phyloP scores from a whole-genome alignment of 768 basidiomycete genomes.

The Naematelia encephala region DNA sequence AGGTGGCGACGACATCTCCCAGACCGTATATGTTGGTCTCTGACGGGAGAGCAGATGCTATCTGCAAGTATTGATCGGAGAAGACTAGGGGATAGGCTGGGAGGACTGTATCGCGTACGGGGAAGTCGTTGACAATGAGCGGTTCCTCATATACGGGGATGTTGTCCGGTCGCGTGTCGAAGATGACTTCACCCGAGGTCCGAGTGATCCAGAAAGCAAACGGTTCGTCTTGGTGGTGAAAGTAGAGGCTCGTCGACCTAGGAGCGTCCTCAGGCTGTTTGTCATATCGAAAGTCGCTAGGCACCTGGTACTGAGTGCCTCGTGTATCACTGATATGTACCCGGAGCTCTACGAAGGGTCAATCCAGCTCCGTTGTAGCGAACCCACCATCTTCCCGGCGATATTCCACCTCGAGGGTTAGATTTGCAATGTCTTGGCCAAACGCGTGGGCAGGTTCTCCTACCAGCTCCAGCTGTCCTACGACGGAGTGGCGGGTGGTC shows the following conservation, averaged over 20 bases:
- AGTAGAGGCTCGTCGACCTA: too few relatives aligned
- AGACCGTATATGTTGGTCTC: slow-evolving; percentile 72
- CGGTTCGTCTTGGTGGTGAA: slow-evolving; percentile 62
- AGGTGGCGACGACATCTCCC: slow-evolving; percentile 55
- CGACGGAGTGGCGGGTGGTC: too few relatives aligned
- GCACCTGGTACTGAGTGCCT: slow-evolving; percentile 63
- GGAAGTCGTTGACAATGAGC: too few relatives aligned
- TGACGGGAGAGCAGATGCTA: slow-evolving; percentile 63
- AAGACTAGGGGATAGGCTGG: slow-evolving; percentile 67
- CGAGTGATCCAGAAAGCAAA: slow-evolving; percentile 70
- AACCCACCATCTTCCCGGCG: slow-evolving; percentile 5
- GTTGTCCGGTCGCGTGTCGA: slow-evolving; percentile 75
- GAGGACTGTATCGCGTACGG: too few relatives aligned
- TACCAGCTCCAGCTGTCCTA: neutral
- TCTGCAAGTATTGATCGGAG: slow-evolving; percentile 70
- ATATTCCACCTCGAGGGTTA: neutral
- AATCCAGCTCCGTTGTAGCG: too few relatives aligned
- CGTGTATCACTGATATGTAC: slow-evolving; percentile 51
- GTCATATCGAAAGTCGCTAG: too few relatives aligned
- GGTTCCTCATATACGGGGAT: too few relatives aligned
- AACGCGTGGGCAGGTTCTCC: neutral
- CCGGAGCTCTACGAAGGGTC: slow-evolving; percentile 37
- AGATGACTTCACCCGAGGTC: slow-evolving; percentile 57
- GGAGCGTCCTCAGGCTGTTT: slow-evolving; percentile 50
- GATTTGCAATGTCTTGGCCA: neutral